These are phyloP conservation scores for Boletellus ananiceps DNA, from an alignment of 768 basidiomycete species.

Conservation along the genomic window DNA sequence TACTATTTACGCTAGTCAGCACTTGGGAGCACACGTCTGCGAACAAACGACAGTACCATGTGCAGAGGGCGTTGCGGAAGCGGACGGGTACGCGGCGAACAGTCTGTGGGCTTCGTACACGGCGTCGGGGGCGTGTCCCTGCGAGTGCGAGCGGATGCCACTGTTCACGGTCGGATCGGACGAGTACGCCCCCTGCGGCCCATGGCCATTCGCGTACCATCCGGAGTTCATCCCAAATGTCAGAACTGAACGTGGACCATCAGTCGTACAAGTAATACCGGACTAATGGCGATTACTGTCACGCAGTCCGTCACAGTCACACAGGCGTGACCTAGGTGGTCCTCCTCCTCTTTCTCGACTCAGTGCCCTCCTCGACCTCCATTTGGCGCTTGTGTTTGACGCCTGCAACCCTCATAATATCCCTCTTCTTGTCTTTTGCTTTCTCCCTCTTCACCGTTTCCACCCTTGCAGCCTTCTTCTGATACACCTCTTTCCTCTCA, in stretches of 20 bases:
- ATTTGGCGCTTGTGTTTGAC: constrained; percentile 66
- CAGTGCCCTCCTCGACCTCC: constrained; percentile 54
- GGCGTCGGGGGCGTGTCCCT: constrained; percentile 37
- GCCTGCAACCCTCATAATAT: constrained; percentile 66
- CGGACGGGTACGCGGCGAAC: constrained; percentile 65
- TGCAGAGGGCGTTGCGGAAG: constrained; percentile 70
- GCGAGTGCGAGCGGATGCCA: constrained; percentile 5
- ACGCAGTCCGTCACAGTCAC: constrained; percentile 21
- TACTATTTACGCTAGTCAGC: constrained; percentile 41
- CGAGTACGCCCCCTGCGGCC: constrained; percentile 12
- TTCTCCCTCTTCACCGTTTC: constrained; percentile 59
- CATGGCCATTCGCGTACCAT: constrained; percentile 23
- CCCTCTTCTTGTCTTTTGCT: constrained; percentile 73
- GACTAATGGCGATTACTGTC: constrained; percentile 4
- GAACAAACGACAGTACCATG: constrained; percentile 47
- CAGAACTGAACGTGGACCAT: constrained; percentile 1
- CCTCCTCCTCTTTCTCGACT: constrained; percentile 49
- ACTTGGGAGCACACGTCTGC: neutral
- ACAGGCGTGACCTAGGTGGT: constrained; percentile 14
- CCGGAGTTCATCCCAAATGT: constrained; percentile 23
- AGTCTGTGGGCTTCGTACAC: constrained; percentile 67
- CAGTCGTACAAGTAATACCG: neutral
- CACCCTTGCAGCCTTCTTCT: constrained; percentile 71
- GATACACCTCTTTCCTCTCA: constrained; percentile 63
- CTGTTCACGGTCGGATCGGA: constrained; percentile 6